Percentiles rank a stretch among this genome's conserved stretches.
These are phyloP conservation scores for Panicum miliaceum DNA, from an alignment of 176 grass and related monocot species.

Conservation along the genomic window DNA sequence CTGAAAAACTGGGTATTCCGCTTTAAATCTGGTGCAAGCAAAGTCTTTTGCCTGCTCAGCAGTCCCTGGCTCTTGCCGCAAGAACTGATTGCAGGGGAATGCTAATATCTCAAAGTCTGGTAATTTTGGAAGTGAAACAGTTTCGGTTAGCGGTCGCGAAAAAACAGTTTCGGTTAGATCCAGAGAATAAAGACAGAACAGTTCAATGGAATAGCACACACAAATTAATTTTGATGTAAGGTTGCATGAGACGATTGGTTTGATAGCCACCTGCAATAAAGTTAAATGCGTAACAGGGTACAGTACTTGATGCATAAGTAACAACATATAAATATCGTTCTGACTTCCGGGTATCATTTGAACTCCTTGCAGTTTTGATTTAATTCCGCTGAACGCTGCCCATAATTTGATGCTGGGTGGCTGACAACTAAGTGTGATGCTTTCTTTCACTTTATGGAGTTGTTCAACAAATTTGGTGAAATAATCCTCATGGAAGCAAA, in stretches of 20 bases:
- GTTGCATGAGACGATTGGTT: neutral
- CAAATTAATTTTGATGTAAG: neutral
- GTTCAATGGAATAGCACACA: neutral
- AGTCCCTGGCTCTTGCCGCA: slow-evolving; percentile 77
- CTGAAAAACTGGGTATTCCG: slow-evolving; percentile 91
- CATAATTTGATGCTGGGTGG: neutral
- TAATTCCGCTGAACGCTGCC: neutral
- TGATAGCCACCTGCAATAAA: neutral
- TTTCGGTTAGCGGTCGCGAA: slow-evolving; percentile 26
- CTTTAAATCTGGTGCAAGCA: slow-evolving; percentile 91
- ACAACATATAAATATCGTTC: slow-evolving; percentile 12
- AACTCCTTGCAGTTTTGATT: neutral
- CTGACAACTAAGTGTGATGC: neutral
- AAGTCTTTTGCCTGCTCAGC: slow-evolving; percentile 73
- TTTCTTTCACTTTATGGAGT: slow-evolving; percentile 2
- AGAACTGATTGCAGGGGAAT: slow-evolving; percentile 97
- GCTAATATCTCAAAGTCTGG: slow-evolving; percentile 96
- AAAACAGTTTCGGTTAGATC: slow-evolving; percentile 22
- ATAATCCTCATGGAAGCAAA: slow-evolving; percentile 15
- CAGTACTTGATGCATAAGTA: neutral
- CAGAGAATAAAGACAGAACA: neutral
- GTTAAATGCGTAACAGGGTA: neutral
- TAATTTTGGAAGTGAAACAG: slow-evolving; percentile 28
- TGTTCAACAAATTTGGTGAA: slow-evolving; percentile 4
- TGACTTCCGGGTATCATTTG: neutral